Conservation (phyloP, 306 rosid species). For the Argentina anserina region DNA sequence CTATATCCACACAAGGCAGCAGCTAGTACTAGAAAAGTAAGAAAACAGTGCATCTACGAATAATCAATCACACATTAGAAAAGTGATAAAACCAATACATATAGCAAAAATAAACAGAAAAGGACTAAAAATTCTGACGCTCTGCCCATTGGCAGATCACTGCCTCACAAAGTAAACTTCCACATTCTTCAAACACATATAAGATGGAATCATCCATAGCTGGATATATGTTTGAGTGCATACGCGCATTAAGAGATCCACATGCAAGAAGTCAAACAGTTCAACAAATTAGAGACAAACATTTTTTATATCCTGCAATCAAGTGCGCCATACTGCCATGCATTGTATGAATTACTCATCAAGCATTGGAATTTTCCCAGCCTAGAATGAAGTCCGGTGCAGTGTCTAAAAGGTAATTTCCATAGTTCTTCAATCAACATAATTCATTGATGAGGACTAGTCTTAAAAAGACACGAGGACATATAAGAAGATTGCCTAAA, state of each 20-base stretch:
- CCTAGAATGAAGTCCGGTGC: background rate
- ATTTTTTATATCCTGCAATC: background rate
- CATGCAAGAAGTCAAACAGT: background rate
- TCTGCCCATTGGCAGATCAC: background rate
- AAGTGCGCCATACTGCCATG: background rate
- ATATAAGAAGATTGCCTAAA: conserved; percentile 14
- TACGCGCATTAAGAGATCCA: background rate
- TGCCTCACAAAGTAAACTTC: background rate
- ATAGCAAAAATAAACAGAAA: background rate
- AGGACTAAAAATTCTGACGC: background rate
- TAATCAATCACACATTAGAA: conserved; percentile 13
- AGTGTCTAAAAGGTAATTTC: background rate
- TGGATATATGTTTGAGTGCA: background rate
- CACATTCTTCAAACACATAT: background rate
- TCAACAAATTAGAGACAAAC: background rate
- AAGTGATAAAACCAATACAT: conserved; percentile 1
- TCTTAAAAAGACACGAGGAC: background rate
- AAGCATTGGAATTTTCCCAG: background rate
- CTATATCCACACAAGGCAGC: background rate
- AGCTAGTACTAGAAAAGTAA: too few relatives aligned
- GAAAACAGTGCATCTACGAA: background rate
- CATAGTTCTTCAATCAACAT: background rate
- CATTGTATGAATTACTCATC: background rate
- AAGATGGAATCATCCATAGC: background rate
- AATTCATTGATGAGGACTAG: background rate